Base-by-base conservation (phyloP, 306 rosid species). In the Begonia masoniana region DNA sequence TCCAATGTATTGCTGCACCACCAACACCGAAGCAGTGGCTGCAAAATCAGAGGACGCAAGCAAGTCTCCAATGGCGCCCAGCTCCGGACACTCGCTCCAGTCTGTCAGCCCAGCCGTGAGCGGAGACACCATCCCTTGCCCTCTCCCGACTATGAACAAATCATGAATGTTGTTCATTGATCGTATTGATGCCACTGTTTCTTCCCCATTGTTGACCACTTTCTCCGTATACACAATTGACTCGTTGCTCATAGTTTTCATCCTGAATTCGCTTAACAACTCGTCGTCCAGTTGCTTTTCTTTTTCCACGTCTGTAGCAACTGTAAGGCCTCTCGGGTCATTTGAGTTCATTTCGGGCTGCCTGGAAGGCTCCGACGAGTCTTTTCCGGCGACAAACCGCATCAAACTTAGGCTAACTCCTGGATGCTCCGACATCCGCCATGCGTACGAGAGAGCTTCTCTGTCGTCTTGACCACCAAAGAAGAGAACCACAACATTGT, bases 11-110 rank as follows among this genome's bases (percentile, higher is more conserved):
- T 91, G 96, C 15, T 85, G 92, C 60, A 86, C 71, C 6, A 91
- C 88, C 71, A 91, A 70, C 15, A 91, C 94, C 0, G 97, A 85
- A 31, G 85, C 81, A 0, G 92, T 77, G 4, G 94, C 77, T 12
- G 92, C 96, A 57, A 83, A 86, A 75, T 91, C 97, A 3, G 96
- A 71, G 1, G 97, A 86, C 1, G 96, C 97, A 13, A 85, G 46
- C 54, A 91, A 46, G 56, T 91, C 99, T 4, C 99, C 99, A 13
- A 91, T 91, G 1, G 92, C 81, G 0, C 99, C 99, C 0, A 91
- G 80, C 43, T 91, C 96, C 0, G 94, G 96, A 46, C 96, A 91
- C 63, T 86, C 99, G 39, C 99, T 91, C 99, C 99, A 86, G 56
- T 91, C 99, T 0, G 94, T 83, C 6, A 91, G 36, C 41, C 99